Conservation (phyloP, 2,329 filamentous ascomycete species). For the Pseudogymnoascus sp. region DNA sequence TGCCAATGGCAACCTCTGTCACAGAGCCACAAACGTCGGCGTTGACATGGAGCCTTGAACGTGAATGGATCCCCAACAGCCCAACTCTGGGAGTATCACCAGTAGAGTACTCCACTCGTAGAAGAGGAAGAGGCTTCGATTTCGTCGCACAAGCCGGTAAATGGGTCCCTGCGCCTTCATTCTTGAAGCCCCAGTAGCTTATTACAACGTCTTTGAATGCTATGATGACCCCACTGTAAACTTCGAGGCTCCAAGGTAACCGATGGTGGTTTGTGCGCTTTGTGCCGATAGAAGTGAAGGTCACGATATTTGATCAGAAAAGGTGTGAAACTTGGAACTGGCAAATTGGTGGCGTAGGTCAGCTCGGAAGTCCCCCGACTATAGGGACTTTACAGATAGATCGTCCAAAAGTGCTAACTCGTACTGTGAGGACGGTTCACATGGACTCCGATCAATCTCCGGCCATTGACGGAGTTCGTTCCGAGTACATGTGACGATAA, state of each 20-base stretch:
- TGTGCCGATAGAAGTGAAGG: neutral
- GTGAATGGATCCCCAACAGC: neutral
- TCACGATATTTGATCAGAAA: neutral
- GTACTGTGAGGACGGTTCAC: neutral
- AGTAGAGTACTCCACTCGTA: conserved; percentile 5
- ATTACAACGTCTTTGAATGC: conserved; percentile 5
- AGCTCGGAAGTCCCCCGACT: neutral
- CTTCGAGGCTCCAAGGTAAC: neutral
- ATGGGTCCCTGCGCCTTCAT: conserved; percentile 7
- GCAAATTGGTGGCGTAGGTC: neutral
- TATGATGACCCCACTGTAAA: conserved; percentile 1
- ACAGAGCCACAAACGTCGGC: conserved; percentile 1
- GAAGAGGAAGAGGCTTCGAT: conserved; percentile 1
- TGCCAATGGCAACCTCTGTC: neutral
- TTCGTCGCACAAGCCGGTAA: conserved; percentile 5
- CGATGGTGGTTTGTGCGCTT: neutral
- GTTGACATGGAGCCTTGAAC: conserved; percentile 2
- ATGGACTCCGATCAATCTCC: neutral
- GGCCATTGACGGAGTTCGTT: neutral
- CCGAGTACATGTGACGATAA: neutral
- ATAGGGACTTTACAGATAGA: neutral
- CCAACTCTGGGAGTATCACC: neutral
- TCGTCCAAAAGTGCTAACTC: neutral
- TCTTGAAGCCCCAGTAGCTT: conserved; percentile 5
- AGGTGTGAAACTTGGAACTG: neutral